phyloP scores from a whole-genome alignment of 306 rosid species.

The Gastrolobium bilobum region DNA sequence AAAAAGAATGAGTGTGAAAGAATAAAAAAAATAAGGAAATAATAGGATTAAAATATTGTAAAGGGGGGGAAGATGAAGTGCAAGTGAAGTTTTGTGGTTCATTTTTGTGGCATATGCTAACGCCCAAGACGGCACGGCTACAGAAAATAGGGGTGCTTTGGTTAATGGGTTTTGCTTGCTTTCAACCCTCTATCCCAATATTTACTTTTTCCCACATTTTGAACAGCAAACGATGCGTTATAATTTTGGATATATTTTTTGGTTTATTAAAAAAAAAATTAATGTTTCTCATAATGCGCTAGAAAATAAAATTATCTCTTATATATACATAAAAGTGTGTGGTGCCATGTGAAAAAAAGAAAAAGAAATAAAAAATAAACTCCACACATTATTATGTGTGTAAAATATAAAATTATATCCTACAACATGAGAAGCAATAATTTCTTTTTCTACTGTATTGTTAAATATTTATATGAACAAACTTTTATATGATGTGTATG shows the following conservation, averaged over 20 bases:
- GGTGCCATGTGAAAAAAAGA: too few species aligned
- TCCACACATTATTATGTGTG: too few species aligned
- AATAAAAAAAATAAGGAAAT: neutral
- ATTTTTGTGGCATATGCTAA: conserved; percentile 46
- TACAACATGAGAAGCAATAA: too few species aligned
- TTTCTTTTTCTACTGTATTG: too few species aligned
- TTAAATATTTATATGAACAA: neutral
- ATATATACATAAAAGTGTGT: too few species aligned
- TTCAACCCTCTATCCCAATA: conserved; percentile 62
- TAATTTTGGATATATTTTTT: neutral
- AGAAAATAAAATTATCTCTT: too few species aligned
- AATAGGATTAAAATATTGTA: conserved; percentile 44
- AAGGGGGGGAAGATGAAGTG: conserved; percentile 57
- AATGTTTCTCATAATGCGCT: too few species aligned
- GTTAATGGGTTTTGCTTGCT: conserved; percentile 57
- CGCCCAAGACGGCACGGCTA: conserved; percentile 92
- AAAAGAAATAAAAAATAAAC: too few species aligned
- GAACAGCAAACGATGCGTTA: neutral
- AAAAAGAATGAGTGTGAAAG: conserved; percentile 41
- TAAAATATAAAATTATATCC: too few species aligned
- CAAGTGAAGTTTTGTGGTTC: conserved; percentile 58
- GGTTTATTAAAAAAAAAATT: neutral
- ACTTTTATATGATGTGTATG: neutral
- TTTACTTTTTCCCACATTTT: conserved; percentile 41
- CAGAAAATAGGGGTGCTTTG: conserved; percentile 66